A percentile compares a stretch with the other conserved stretches of the same genome.
These are phyloP conservation scores for Phytophthora pluvialis DNA, from an alignment of 352 stramenopile genomes.

Conservation along the genomic window DNA sequence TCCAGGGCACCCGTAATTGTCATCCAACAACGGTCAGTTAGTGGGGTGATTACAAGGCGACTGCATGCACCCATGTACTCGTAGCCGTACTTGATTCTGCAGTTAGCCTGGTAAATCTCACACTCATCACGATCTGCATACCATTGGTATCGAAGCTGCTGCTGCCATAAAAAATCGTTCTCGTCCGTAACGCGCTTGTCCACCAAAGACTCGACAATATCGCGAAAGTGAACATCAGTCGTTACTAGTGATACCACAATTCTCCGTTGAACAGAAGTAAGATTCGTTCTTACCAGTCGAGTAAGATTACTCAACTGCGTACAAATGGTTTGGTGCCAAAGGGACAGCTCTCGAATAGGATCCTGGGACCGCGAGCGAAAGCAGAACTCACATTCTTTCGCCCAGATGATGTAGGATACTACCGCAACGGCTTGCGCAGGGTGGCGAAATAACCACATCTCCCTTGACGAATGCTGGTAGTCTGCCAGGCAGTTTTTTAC, in stretches of 20 bases:
- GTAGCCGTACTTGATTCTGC: constrained; percentile 85
- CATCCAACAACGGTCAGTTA: constrained; percentile 95
- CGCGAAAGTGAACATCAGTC: constrained; percentile 80
- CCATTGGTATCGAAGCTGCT: constrained; percentile 86
- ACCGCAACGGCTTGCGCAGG: constrained; percentile 92
- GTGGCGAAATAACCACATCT: constrained; percentile 88
- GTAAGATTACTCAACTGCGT: constrained; percentile 70
- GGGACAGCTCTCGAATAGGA: constrained; percentile 52
- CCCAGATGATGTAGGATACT: constrained; percentile 91
- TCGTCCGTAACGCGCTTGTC: constrained; percentile 49
- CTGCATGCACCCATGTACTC: constrained; percentile 93
- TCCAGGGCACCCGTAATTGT: constrained; percentile 92
- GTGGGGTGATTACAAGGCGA: constrained; percentile 92
- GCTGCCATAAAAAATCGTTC: constrained; percentile 74
- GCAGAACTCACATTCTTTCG: constrained; percentile 70
- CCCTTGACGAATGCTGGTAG: constrained; percentile 83
- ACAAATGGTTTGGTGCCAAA: constrained; percentile 79
- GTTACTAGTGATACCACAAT: constrained; percentile 76
- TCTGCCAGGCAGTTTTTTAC: constrained; percentile 86
- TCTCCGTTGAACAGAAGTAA: constrained; percentile 61
- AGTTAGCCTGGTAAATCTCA: constrained; percentile 68
- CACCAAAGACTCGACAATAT: constrained; percentile 77
- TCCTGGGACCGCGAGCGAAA: constrained; percentile 61
- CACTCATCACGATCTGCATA: constrained; percentile 68
- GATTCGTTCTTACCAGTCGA: constrained; percentile 61